A percentile compares a stretch with the other conserved stretches of the same genome.
phyloP scores from a whole-genome alignment of 129 eudicot species.

The Flaveria sonorensis region DNA sequence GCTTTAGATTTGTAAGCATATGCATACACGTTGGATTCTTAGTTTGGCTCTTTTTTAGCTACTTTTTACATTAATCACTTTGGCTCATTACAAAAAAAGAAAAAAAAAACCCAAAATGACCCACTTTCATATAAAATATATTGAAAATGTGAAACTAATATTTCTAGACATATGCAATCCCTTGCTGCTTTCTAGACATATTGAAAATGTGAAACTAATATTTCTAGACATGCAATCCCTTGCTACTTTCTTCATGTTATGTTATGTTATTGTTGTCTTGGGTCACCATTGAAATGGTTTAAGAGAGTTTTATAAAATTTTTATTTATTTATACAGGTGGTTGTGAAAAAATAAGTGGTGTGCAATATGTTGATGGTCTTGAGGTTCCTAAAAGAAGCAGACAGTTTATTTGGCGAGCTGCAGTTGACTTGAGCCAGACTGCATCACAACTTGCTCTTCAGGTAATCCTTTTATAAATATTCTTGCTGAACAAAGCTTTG shows the following conservation, averaged over 20 bases:
- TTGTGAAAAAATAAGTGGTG: slow-evolving; percentile 56
- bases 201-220: background rate
- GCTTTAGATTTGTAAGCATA: background rate
- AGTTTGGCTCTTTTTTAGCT: background rate
- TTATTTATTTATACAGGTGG: slow-evolving; percentile 59
- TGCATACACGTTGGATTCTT: background rate
- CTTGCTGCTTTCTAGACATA: background rate
- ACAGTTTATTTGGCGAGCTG: slow-evolving; percentile 86
- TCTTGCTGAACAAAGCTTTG: background rate
- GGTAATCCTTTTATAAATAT: slow-evolving; percentile 41
- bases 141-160: background rate
- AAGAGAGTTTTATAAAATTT: background rate
- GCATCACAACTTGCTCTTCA: slow-evolving; percentile 87
- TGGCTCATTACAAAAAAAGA: background rate
- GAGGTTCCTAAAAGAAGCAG: slow-evolving; percentile 81
- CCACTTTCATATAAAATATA: background rate
- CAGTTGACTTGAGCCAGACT: slow-evolving; percentile 82
- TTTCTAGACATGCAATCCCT: background rate
- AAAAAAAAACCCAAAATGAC: background rate
- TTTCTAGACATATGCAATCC: background rate
- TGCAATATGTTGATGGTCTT: slow-evolving; percentile 70
- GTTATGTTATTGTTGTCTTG: background rate
- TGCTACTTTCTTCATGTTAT: background rate
- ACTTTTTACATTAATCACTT: background rate
- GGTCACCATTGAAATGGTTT: slow-evolving; percentile 10